Percentiles rank a stretch among this genome's conserved stretches.
These are phyloP conservation scores for Phialocephala sp. DNA, from an alignment of 2,329 filamentous ascomycete species.

Conservation along the genomic window DNA sequence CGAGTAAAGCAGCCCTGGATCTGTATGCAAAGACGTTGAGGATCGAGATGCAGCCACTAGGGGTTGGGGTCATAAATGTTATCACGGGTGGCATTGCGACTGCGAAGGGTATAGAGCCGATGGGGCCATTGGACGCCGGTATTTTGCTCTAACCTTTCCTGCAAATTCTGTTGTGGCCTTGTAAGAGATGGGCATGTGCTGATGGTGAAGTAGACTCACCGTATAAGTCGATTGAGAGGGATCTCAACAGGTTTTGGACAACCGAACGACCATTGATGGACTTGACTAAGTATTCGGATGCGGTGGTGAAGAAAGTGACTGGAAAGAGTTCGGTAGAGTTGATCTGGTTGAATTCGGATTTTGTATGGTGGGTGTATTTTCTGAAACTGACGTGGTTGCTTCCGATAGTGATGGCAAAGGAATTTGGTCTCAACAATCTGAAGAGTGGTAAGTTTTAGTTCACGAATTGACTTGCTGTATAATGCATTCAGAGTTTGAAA, in stretches of 20 bases:
- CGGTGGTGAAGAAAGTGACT: neutral
- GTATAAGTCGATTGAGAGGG: conserved; percentile 3
- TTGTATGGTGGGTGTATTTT: neutral
- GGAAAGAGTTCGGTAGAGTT: neutral
- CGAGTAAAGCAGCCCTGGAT: conserved; percentile 25
- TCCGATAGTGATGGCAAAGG: neutral
- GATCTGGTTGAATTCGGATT: neutral
- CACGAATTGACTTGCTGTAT: neutral
- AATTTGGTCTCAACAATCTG: conserved; percentile 4
- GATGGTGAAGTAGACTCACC: neutral
- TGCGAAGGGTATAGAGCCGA: neutral
- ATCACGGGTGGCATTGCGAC: conserved; percentile 12
- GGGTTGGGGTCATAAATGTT: conserved; percentile 18
- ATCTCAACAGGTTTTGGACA: neutral
- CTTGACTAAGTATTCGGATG: neutral
- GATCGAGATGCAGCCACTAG: conserved; percentile 28
- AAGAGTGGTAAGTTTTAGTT: neutral
- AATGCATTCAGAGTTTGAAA: neutral
- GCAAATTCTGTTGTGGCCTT: neutral
- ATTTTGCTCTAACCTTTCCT: neutral
- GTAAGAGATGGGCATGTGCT: neutral
- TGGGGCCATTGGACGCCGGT: conserved; percentile 1
- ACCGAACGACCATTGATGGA: neutral
- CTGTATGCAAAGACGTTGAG: conserved; percentile 21
- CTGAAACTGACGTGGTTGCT: neutral